phyloP scores from a whole-genome alignment of 192 early-diverging fungal species.

The Allomyces arbusculus region DNA sequence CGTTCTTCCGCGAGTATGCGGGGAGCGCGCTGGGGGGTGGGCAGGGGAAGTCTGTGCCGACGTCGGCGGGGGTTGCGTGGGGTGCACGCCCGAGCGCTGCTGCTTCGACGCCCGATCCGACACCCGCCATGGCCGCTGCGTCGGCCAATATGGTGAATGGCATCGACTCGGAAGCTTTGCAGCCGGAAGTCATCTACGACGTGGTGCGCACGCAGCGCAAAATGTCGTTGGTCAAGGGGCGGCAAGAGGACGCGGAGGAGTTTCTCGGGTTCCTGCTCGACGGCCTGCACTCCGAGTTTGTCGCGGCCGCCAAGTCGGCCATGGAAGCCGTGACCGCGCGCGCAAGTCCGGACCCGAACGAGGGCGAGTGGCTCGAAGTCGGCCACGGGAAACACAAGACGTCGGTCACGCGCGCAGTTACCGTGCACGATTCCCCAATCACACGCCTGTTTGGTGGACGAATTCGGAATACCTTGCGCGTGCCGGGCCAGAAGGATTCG shows the following conservation, averaged over 20 bases:
- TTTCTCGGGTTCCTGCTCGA: slow-evolving; percentile 83
- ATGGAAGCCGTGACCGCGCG: background rate
- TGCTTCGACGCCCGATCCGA: no score
- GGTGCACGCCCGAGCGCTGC: no score
- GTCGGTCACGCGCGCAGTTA: slow-evolving; percentile 32
- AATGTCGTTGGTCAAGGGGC: slow-evolving; percentile 19
- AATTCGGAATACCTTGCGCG: slow-evolving; percentile 51
- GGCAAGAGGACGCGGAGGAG: slow-evolving; percentile 95
- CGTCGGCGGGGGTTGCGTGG: background rate
- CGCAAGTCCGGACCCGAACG: slow-evolving; percentile 2
- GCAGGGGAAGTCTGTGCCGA: background rate
- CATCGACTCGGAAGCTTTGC: slow-evolving; percentile 36
- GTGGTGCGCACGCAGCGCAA: slow-evolving; percentile 55
- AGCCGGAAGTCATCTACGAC: slow-evolving; percentile 84
- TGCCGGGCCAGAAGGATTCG: slow-evolving; percentile 52
- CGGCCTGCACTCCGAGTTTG: slow-evolving; percentile 84
- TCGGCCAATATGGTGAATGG: background rate
- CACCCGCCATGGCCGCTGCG: background rate
- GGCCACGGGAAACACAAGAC: slow-evolving; percentile 59
- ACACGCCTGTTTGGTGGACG: slow-evolving; percentile 69
- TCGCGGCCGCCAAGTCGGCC: slow-evolving; percentile 8
- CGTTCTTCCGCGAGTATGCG: background rate
- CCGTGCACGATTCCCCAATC: slow-evolving; percentile 49
- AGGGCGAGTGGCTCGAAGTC: slow-evolving; percentile 71
- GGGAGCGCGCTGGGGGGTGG: background rate